Conservation (phyloP, 2,329 filamentous ascomycete species). For the Knufia fluminis region DNA sequence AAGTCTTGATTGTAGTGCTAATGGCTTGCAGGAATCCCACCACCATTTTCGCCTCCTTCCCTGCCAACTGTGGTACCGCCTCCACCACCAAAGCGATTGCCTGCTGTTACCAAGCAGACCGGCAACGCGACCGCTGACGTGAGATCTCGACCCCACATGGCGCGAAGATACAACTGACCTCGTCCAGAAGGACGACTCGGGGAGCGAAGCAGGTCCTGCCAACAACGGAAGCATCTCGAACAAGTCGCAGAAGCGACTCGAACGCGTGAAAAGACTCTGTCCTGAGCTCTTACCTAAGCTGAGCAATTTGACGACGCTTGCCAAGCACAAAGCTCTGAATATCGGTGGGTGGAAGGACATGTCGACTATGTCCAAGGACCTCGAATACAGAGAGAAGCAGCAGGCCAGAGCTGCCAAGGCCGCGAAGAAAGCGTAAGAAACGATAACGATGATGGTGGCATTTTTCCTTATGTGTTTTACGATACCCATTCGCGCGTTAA, state of each 20-base stretch:
- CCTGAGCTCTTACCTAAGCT: slow-evolving; percentile 19
- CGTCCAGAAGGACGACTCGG: background rate
- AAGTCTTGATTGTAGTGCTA: background rate
- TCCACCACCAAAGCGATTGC: background rate
- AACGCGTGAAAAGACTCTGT: slow-evolving; percentile 15
- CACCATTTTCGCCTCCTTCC: background rate
- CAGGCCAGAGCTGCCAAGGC: slow-evolving; percentile 4
- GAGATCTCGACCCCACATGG: background rate
- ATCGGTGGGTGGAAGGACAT: slow-evolving; percentile 18
- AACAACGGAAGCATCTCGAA: background rate
- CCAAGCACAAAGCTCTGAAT: slow-evolving; percentile 12
- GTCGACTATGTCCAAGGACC: slow-evolving; percentile 15
- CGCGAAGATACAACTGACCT: background rate
- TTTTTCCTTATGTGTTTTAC: background rate
- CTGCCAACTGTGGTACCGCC: slow-evolving; percentile 2
- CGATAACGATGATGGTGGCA: background rate
- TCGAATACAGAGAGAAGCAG: slow-evolving; percentile 14
- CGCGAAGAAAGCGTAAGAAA: slow-evolving; percentile 7
- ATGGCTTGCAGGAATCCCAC: background rate
- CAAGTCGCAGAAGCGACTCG: background rate
- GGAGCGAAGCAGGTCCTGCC: background rate
- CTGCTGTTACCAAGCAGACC: background rate
- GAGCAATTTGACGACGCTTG: slow-evolving; percentile 9
- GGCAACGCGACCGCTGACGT: background rate
- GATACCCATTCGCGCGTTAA: slow-evolving; percentile 4